Percentiles rank a stretch among this genome's conserved stretches.
These are phyloP conservation scores for Dipodascus albidus DNA, from an alignment of 805 yeast genomes.

Conservation along the genomic window DNA sequence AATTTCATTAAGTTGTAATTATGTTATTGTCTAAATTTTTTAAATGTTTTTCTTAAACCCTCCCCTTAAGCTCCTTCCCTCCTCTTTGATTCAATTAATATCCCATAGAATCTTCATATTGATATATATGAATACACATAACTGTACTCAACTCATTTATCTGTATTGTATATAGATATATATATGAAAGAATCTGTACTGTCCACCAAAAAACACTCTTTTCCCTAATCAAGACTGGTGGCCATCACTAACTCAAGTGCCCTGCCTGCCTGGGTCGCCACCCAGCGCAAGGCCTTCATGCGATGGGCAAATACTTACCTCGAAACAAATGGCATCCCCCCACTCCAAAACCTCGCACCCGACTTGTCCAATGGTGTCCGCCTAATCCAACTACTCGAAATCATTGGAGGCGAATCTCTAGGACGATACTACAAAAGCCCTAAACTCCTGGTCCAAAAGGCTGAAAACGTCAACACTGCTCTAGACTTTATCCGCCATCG, in stretches of 20 bases:
- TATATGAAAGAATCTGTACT: not conserved
- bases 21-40: too few species aligned
- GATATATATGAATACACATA: not conserved
- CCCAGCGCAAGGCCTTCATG: conserved; percentile 29
- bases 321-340: conserved; percentile 17
- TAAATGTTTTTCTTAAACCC: too few species aligned
- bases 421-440: conserved; percentile 25
- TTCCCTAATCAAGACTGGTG: not conserved
- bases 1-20: too few species aligned
- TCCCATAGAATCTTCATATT: not conserved
- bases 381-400: conserved; percentile 27
- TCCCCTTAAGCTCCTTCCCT: not conserved
- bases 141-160: not conserved
- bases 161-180: not conserved
- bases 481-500: conserved; percentile 26
- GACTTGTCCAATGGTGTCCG: conserved; percentile 27
- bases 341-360: conserved; percentile 17
- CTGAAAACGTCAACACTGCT: conserved; percentile 29
- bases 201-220: too few species aligned
- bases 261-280: conserved; percentile 30
- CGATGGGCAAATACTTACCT: conserved; percentile 30
- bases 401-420: conserved; percentile 25
- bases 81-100: not conserved
- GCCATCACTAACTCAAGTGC: conserved; percentile 3
- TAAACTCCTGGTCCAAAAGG: conserved; percentile 27